Conservation (phyloP, 2,329 filamentous ascomycete genomes). For the Monosporascus sp. region DNA sequence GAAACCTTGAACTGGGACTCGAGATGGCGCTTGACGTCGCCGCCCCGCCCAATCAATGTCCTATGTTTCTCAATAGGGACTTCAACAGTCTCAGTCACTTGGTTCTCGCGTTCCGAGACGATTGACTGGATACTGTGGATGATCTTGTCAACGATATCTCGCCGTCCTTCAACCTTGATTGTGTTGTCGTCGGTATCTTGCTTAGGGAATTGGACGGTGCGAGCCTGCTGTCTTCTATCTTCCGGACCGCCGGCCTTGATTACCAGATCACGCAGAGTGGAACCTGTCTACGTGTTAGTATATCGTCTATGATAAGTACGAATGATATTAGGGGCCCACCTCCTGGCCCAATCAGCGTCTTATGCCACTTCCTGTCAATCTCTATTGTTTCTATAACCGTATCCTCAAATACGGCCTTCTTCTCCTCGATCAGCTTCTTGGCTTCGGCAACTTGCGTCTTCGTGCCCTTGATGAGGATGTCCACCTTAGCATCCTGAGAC, state of each 20-base stretch:
- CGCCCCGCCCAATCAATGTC: slow-evolving; percentile 83
- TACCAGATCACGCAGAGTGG: slow-evolving; percentile 82
- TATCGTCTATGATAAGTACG: neutral
- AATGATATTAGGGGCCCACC: slow-evolving; percentile 51
- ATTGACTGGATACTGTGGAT: slow-evolving; percentile 74
- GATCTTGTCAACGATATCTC: slow-evolving; percentile 83
- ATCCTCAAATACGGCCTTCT: slow-evolving; percentile 80
- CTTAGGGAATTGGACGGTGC: slow-evolving; percentile 92
- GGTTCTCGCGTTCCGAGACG: slow-evolving; percentile 76
- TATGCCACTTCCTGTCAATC: slow-evolving; percentile 92
- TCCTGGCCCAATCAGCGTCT: slow-evolving; percentile 78
- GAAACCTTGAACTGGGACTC: slow-evolving; percentile 82
- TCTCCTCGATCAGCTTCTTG: slow-evolving; percentile 83
- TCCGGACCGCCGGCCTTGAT: slow-evolving; percentile 83
- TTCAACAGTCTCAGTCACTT: slow-evolving; percentile 72
- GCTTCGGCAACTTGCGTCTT: slow-evolving; percentile 87
- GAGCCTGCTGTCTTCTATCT: slow-evolving; percentile 75
- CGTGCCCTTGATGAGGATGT: slow-evolving; percentile 88
- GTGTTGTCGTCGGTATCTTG: slow-evolving; percentile 74
- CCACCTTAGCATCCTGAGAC: slow-evolving; percentile 62
- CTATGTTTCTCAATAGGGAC: slow-evolving; percentile 88
- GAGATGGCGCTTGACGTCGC: slow-evolving; percentile 77
- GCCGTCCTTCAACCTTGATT: slow-evolving; percentile 84
- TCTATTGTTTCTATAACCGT: slow-evolving; percentile 81
- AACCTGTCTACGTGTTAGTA: slow-evolving; percentile 52